Base-by-base conservation (phyloP, 192 early-diverging fungal species). In the Entomortierella lignicola region DNA sequence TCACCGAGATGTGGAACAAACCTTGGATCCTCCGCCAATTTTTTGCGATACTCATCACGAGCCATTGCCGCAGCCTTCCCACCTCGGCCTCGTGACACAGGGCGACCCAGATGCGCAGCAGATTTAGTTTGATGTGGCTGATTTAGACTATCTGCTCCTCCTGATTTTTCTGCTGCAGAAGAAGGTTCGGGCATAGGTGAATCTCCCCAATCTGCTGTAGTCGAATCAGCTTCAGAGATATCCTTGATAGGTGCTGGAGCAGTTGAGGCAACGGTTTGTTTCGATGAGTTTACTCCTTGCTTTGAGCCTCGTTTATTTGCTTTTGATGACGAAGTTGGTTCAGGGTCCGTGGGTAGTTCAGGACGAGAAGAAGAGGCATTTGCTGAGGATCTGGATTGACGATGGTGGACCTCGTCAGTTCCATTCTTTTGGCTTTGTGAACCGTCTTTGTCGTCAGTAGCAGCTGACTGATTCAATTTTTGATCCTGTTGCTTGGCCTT, bases 1-100 rank as follows among this genome's bases (percentile, higher is more conserved):
- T 85, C 80, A 10, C 86, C 86, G 29, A 88, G 81, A 57, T 86
- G 85, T 18, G 86, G 86, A 17, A 86, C 85, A 57, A 88, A 88
- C 7, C 85, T 83, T 8, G 86, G 86, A 63, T 88, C 86, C 47
- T 88, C 85, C 26, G 79, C 85, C 31, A 88, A 55, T 41, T 86
- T 88, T 52, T 81, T 82, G 34, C 86, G 69, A 57, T 88, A 88
- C 63, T 88, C 86, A 37, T 81, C 81, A 25, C 85, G 67, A 57
- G 83, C 86, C 26, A 79, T 55, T 21, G 81, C 60, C 23, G 67
- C 75, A 39, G 68, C 75, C 25, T 50, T 52, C 32, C 75, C 61
- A 15, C 65, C 65, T 10, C 72, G 66, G 20, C 67, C 75, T 29
- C 68, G 68, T 50, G 75, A 70, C 48, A 62, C 55, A 12, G 75